A percentile compares a stretch with the other conserved stretches of the same genome.
Conservation (phyloP, 1,139 yeast genomes). For the Diutina pseudorugosa region DNA sequence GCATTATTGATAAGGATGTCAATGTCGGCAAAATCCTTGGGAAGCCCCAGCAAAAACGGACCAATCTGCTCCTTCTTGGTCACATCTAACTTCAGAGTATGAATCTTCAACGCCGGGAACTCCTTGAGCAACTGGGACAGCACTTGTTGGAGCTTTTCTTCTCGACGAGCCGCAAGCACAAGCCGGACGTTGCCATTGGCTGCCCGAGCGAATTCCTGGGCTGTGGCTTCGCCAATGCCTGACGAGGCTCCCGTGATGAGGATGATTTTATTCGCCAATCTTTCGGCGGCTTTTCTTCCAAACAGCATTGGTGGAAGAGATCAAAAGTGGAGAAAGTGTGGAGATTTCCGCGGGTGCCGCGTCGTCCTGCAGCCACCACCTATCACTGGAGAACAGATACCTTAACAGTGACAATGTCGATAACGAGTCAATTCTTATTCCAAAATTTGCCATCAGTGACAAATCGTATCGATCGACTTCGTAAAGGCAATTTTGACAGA, state of each 20-base stretch:
- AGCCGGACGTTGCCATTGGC: constrained; percentile 9
- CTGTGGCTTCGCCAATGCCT: constrained; percentile 10
- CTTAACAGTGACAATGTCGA: no score
- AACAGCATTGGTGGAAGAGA: background rate
- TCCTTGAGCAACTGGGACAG: constrained; percentile 6
- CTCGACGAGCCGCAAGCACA: constrained; percentile 10
- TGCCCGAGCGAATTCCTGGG: constrained; percentile 9
- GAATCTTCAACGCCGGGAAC: constrained; percentile 7
- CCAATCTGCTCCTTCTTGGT: constrained; percentile 7
- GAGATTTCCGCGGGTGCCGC: background rate
- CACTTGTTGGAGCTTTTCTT: constrained; percentile 7
- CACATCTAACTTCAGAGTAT: constrained; percentile 10
- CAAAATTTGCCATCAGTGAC: no score
- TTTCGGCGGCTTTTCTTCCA: constrained; percentile 6
- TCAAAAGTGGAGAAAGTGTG: background rate
- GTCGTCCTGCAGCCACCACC: no score
- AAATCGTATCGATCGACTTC: no score
- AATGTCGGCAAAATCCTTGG: constrained; percentile 9
- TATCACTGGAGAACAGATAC: no score
- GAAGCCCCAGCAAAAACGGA: constrained; percentile 8
- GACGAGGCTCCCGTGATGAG: constrained; percentile 11
- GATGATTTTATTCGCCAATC: constrained; percentile 9
- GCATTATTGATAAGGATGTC: constrained; percentile 10
- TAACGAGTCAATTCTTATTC: no score
- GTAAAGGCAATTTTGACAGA: no score